phyloP scores from a whole-genome alignment of 768 basidiomycete species.

The Lyophyllum atratum region DNA sequence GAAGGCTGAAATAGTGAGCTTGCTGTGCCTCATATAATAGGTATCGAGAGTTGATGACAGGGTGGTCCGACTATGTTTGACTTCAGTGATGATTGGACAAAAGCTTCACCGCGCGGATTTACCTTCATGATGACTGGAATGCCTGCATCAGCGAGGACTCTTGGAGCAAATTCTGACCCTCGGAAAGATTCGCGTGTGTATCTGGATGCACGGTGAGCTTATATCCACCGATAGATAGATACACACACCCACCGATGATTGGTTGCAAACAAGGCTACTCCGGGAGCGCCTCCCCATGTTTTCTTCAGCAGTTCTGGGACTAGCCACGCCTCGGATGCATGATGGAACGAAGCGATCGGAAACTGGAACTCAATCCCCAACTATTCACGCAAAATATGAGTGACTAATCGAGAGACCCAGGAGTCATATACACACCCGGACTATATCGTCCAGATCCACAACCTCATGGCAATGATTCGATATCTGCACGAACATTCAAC shows the following conservation, averaged over 20 bases:
- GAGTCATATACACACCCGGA: conserved; percentile 49
- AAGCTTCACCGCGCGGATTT: background rate
- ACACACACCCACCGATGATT: conserved; percentile 53
- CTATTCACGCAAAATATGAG: conserved; percentile 31
- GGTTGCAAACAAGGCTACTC: conserved; percentile 80
- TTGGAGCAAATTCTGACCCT: conserved; percentile 77
- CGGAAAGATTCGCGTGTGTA: conserved; percentile 60
- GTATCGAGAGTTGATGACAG: conserved; percentile 63
- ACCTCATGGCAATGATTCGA: conserved; percentile 73
- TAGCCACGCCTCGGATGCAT: conserved; percentile 90
- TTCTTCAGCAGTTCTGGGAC: conserved; percentile 80
- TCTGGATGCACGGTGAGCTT: conserved; percentile 24
- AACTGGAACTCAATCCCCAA: conserved; percentile 92
- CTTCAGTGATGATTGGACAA: background rate
- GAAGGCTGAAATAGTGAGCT: conserved; percentile 68
- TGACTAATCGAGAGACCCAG: background rate
- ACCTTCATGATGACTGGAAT: conserved; percentile 82
- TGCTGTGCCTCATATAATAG: conserved; percentile 73
- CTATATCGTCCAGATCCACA: conserved; percentile 70
- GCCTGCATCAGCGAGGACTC: conserved; percentile 71
- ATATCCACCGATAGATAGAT: background rate
- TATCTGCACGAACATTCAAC: conserved; percentile 37
- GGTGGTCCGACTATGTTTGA: conserved; percentile 52
- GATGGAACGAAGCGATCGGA: conserved; percentile 79
- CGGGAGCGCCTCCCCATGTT: conserved; percentile 67